phyloP scores from a whole-genome alignment of 2,329 filamentous ascomycete genomes.

The Arachnomyces sp. region DNA sequence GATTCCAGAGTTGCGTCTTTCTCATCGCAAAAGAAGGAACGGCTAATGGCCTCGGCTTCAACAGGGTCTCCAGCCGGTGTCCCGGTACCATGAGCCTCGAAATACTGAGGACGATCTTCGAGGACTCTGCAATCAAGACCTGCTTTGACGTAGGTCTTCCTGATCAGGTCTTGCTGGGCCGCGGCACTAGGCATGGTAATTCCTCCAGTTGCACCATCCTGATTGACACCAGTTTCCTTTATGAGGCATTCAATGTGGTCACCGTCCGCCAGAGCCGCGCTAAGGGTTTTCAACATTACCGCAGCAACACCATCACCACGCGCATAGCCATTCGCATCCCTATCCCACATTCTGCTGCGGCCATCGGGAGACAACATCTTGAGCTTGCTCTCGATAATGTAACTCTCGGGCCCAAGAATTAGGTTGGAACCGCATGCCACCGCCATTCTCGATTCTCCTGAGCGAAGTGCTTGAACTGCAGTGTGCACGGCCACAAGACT shows the following conservation, averaged over 20 bases:
- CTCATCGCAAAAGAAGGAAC: too few species aligned
- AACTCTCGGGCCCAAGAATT: slow-evolving; percentile 24
- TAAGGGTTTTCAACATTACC: slow-evolving; percentile 46
- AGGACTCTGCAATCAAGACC: slow-evolving; percentile 26
- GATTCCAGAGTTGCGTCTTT: slow-evolving; percentile 11
- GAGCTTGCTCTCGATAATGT: slow-evolving; percentile 24
- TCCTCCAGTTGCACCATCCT: slow-evolving; percentile 29
- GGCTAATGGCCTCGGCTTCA: slow-evolving; percentile 22
- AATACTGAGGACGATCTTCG: slow-evolving; percentile 31
- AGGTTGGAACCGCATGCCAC: slow-evolving; percentile 20
- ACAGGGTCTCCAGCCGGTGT: slow-evolving; percentile 28
- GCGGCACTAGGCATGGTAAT: slow-evolving; percentile 28
- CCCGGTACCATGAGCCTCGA: slow-evolving; percentile 41
- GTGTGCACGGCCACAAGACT: slow-evolving; percentile 32
- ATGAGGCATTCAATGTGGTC: slow-evolving; percentile 38
- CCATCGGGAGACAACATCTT: slow-evolving; percentile 47
- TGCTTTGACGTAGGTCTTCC: slow-evolving; percentile 29
- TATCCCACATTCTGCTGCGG: slow-evolving; percentile 44
- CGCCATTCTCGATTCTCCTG: slow-evolving; percentile 21
- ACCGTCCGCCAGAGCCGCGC: slow-evolving; percentile 40
- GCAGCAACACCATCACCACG: slow-evolving; percentile 47
- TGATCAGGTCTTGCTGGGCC: slow-evolving; percentile 36
- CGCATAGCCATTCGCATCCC: slow-evolving; percentile 42
- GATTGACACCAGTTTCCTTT: slow-evolving; percentile 28
- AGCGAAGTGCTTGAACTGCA: slow-evolving; percentile 23